Percentiles rank a stretch among this genome's conserved stretches.
These are phyloP conservation scores for Acanthochlamys bracteata DNA, from an alignment of 106 monocot genomes.

Conservation along the genomic window DNA sequence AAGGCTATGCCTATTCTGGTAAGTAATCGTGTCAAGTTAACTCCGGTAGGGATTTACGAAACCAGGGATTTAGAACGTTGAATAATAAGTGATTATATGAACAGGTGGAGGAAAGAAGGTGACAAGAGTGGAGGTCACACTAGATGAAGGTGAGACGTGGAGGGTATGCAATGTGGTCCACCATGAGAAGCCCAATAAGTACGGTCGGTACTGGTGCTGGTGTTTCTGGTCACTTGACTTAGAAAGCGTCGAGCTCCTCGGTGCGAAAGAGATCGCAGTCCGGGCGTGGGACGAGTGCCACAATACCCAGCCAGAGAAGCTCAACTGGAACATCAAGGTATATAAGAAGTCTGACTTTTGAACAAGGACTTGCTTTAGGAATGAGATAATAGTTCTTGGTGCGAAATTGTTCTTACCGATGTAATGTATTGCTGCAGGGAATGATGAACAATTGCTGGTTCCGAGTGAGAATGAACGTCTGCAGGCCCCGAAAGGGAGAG, in stretches of 20 bases:
- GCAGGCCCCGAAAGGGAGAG: slow-evolving; percentile 57
- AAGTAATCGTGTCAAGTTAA: no score
- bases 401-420: no score
- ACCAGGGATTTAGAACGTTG: no score
- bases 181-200: slow-evolving; percentile 75
- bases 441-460: slow-evolving; percentile 99
- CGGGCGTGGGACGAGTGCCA: slow-evolving; percentile 86
- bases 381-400: no score
- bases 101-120: slow-evolving; percentile 89
- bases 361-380: no score
- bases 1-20: slow-evolving; percentile 91
- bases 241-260: slow-evolving; percentile 50
- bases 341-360: no score
- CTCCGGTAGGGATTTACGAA: no score
- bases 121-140: slow-evolving; percentile 80
- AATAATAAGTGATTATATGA: no score
- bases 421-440: slow-evolving; percentile 46
- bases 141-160: slow-evolving; percentile 91
- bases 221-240: slow-evolving; percentile 89
- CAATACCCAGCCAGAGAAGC: slow-evolving; percentile 93
- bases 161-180: slow-evolving; percentile 47
- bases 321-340: slow-evolving; percentile 95
- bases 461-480: slow-evolving; percentile 46
- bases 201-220: slow-evolving; percentile 99
- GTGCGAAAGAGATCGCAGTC: slow-evolving; percentile 72